Evolutionary conservation across 345 rosid genomes (phyloP).

Genomic region (Populus davidiana): DNA sequence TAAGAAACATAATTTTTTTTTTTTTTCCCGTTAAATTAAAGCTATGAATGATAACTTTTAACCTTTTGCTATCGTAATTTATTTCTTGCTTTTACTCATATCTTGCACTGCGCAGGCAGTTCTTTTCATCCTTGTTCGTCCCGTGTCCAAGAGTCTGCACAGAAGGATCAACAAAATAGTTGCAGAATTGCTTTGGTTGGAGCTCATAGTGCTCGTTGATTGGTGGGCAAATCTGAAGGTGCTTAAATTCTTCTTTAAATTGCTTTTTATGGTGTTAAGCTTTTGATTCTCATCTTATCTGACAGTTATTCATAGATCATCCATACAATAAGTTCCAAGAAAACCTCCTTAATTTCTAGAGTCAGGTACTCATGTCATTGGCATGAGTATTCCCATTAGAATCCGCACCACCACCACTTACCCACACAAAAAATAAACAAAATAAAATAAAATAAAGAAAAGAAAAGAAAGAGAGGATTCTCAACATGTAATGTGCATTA

Average conservation of each 20-base stretch:
- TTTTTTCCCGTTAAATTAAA: neutral
- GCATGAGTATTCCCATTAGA: no score
- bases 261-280: neutral
- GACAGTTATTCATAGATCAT: neutral
- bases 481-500: neutral
- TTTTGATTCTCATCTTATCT: neutral
- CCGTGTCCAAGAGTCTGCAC: slow-evolving; percentile 68
- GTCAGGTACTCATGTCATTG: neutral
- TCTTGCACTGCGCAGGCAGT: slow-evolving; percentile 54
- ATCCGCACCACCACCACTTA: no score
- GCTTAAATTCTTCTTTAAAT: neutral
- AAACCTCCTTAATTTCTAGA: neutral
- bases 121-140: slow-evolving; percentile 66
- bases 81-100: neutral
- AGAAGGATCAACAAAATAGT: slow-evolving; percentile 67
- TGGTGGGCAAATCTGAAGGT: slow-evolving; percentile 99
- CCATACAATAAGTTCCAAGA: neutral
- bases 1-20: no score
- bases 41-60: neutral
- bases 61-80: neutral
- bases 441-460: no score
- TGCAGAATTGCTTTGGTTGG: slow-evolving; percentile 87
- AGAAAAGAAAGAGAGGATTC: neutral
- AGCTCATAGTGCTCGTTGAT: slow-evolving; percentile 87
- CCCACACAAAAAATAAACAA: no score